Percentiles rank a stretch among this genome's conserved stretches.
These are phyloP conservation scores for Cetradonia linearis DNA, from an alignment of 495 filamentous ascomycete genomes.

Conservation along the genomic window DNA sequence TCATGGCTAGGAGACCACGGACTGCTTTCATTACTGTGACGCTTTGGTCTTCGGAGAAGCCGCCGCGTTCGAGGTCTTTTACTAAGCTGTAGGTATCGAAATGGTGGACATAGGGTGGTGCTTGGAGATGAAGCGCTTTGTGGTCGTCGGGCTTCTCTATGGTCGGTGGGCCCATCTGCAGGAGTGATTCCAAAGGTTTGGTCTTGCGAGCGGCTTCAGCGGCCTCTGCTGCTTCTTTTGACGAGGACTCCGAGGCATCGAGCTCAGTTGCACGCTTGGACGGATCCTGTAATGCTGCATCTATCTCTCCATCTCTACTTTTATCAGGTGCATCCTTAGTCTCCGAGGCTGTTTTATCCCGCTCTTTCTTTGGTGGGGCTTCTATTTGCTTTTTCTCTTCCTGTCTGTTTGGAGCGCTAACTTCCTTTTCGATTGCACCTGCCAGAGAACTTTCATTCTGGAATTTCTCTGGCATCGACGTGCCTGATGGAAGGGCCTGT, in stretches of 20 bases:
- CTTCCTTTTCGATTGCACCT: constrained; percentile 22
- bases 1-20: constrained; percentile 51
- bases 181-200: constrained; percentile 55
- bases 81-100: constrained; percentile 91
- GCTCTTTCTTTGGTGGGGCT: constrained; percentile 23
- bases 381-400: constrained; percentile 19
- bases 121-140: constrained; percentile 55
- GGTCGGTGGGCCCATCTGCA: constrained; percentile 40
- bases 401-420: constrained; percentile 18
- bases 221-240: constrained; percentile 28
- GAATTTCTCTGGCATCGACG: constrained; percentile 9
- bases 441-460: constrained; percentile 19
- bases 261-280: constrained; percentile 22
- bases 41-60: constrained; percentile 50
- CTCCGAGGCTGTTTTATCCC: constrained; percentile 24
- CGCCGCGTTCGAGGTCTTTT: constrained; percentile 56
- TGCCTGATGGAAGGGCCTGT: constrained; percentile 31
- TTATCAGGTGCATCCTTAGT: constrained; percentile 17
- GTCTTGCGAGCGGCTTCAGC: constrained; percentile 20
- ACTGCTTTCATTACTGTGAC: constrained; percentile 21
- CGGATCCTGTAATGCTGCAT: constrained; percentile 7
- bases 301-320: constrained; percentile 16
- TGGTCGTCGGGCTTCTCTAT: constrained; percentile 35
- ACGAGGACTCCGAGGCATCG: constrained; percentile 25
- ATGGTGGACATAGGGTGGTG: constrained; percentile 81